Base-by-base conservation (phyloP, 2,329 filamentous ascomycete species). In the Sclerotinia subarctica region DNA sequence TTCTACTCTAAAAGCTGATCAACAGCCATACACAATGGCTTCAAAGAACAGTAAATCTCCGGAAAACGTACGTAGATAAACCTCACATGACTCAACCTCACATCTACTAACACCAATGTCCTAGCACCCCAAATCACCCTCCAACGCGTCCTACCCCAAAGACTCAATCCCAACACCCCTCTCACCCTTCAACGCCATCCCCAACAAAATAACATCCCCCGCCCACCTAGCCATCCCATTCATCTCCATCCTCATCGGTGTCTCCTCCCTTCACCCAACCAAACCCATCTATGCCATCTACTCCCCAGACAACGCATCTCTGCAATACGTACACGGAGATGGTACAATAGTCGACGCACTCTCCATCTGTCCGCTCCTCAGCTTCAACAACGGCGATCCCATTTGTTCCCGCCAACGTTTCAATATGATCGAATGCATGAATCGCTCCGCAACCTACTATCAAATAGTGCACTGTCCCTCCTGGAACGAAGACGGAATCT, bases 201-300 rank as follows among this genome's bases (percentile, higher is more conserved):
- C 19, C 2, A 60, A 13, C 3, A 19, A 29, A 5, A 10, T 60
- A 17, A 47, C 57, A 5, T 3, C 42, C 5, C 17, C 26, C 5
- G 57, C 57, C 7, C 42, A 24, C 26, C 42, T 60, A 19, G 19
- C 57, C 26, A n/a, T 47, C 11, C 57, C 57, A 10, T 35, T 47
- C 19, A 47, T 60, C 26, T 60, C 57, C 19, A 60, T 60, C 13
- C 19, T 60, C 11, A 10, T 60, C 19, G 57, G 57, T 1, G 26
- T 60, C 19, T 49, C 58, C 29, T 47, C 58, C 19, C 26, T n/a
- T 0, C 21, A 60, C 21, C 44, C 44, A 1, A 49, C 29, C 29
- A 60, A 60, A 19, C 44, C 58, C 7, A 11, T 60, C 26, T 60
- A 60, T 21, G 44, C 58, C 5, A 32, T 60, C 26, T 60, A 49